Evolutionary conservation across 2,329 filamentous ascomycete species (phyloP).

Genomic region (Phoma herbarum): DNA sequence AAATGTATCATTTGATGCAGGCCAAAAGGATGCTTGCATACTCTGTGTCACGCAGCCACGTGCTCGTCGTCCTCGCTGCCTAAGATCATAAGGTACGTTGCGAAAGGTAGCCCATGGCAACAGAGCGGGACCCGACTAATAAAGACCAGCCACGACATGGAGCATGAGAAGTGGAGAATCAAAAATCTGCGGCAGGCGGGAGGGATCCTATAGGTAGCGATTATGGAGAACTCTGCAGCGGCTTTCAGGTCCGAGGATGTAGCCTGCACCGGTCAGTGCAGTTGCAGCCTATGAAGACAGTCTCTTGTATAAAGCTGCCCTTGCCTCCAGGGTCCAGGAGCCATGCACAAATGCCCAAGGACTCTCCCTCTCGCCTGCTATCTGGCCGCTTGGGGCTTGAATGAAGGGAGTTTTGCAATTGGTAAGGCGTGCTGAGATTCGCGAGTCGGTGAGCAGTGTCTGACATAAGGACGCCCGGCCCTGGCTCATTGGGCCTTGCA

Average conservation of each 20-base stretch:
- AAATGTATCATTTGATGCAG: conserved; percentile 3
- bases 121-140: conserved; percentile 36
- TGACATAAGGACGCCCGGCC: conserved; percentile 13
- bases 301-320: conserved; percentile 21
- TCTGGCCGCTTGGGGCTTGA: conserved; percentile 3
- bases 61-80: conserved; percentile 32
- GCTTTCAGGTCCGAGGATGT: conserved; percentile 34
- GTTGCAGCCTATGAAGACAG: conserved; percentile 20
- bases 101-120: conserved; percentile 20
- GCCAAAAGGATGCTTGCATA: conserved; percentile 16
- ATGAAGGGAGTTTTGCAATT: background rate
- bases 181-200: conserved; percentile 27
- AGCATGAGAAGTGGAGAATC: conserved; percentile 26
- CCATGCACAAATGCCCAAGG: conserved; percentile 42
- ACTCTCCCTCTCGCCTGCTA: background rate
- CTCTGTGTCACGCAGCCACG: conserved; percentile 34
- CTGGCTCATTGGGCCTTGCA: conserved; percentile 15
- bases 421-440: conserved; percentile 10
- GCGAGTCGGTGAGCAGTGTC: conserved; percentile 36
- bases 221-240: conserved; percentile 17
- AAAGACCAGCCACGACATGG: conserved; percentile 41
- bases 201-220: conserved; percentile 36
- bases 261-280: conserved; percentile 29
- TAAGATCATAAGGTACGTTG: conserved; percentile 26
- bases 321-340: conserved; percentile 19